Base-by-base conservation (phyloP, 1,284 basidiomycete species). In the Pseudozyma flocculosa region DNA sequence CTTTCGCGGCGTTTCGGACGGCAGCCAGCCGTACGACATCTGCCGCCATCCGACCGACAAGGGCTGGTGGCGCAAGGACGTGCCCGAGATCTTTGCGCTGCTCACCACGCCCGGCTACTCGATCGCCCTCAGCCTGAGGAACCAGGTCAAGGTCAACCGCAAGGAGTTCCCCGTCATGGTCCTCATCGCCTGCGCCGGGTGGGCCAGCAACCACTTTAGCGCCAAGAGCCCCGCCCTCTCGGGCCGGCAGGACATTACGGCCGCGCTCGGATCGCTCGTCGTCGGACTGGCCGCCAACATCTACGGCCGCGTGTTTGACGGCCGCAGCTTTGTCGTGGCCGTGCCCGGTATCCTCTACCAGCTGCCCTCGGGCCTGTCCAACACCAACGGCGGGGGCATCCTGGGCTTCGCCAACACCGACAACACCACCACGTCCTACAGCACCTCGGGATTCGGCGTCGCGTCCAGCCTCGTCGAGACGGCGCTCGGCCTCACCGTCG, bases 221-320 rank as follows among this genome's bases (percentile, higher is more conserved):
- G 54, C 65, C 18, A 64, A 54, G 14, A 54, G 59, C 1, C 52
- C 48, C 21, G 55, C 62, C n/a, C 58, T 70, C 10, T 29, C 44
- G 11, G 36, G 50, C 5, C 53, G 67, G 13, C 62, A 68, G 37
- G 63, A 72, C 40, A 74, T 80, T 21, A 75, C 73, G 2, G 76
- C 78, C 1, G 76, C 63, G 47, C 84, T 87, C 29, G 88, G 80
- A 11, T 81, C 89, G 0, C 88, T 94, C 66, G 85, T 86, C 1
- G 90, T 93, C 38, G 90, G 91, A 9, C 80, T 92, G 47, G 80
- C 91, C 39, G 85, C 90, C 29, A 92, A 92, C 76, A 43, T 92
- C 14, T 93, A 90, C 61, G 89, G 88, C 11, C 85, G 88, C 39
- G 84, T 92, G 78, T 87, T 88, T 75, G 82, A 84, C 30, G 88